A percentile compares a stretch with the other conserved stretches of the same genome.
phyloP scores from a whole-genome alignment of 1,139 yeast species.

The Pichia sp. region DNA sequence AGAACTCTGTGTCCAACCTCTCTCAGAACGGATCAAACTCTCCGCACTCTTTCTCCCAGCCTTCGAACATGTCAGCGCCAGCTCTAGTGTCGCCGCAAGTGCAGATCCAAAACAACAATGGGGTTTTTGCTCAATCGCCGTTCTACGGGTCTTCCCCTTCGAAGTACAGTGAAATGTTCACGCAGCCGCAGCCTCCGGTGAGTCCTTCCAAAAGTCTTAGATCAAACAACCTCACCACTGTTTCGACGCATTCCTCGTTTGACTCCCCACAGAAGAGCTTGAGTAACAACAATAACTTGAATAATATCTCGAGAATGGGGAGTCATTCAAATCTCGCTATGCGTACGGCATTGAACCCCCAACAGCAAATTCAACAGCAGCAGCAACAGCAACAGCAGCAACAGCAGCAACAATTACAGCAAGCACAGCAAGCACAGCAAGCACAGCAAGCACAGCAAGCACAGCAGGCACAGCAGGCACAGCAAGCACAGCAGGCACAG shows the following conservation, averaged over 20 bases:
- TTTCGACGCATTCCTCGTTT: constrained; percentile 25
- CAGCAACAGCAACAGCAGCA: background rate
- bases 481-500: no score
- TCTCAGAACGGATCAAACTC: constrained; percentile 12
- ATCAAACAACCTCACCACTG: constrained; percentile 28
- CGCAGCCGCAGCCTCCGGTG: constrained; percentile 30
- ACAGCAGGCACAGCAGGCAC: no score
- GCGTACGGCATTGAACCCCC: constrained; percentile 5
- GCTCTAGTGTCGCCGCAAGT: constrained; percentile 20
- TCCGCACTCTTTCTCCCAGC: constrained; percentile 1
- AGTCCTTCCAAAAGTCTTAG: constrained; percentile 32
- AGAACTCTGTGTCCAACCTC: constrained; percentile 20
- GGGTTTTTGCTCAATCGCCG: background rate
- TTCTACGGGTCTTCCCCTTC: constrained; percentile 27
- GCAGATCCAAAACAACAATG: background rate
- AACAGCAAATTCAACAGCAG: constrained; percentile 20
- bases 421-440: constrained; percentile 11
- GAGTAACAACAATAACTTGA: background rate
- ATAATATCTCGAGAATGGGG: constrained; percentile 2
- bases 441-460: no score
- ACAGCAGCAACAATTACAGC: constrained; percentile 17
- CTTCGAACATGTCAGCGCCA: constrained; percentile 4
- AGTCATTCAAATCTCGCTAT: constrained; percentile 6
- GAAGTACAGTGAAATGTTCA: constrained; percentile 20
- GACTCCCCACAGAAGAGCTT: constrained; percentile 26